Base-by-base conservation (phyloP, 805 yeast genomes). In the Schizosaccharomyces octosporus region DNA sequence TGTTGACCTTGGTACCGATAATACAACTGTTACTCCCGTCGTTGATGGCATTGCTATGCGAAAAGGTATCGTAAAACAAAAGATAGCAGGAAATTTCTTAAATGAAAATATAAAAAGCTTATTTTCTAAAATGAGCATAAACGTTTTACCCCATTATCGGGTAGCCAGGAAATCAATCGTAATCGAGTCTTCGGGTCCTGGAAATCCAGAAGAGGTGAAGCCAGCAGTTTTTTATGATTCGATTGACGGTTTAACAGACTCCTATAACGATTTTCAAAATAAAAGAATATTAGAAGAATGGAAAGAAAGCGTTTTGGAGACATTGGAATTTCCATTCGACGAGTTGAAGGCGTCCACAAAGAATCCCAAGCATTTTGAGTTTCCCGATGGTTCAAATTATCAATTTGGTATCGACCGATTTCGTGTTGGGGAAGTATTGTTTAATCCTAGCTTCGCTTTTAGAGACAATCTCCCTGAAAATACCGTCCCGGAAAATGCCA, bases 1-100 rank as follows among this genome's bases (percentile, higher is more conserved):
- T 7, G 77, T 88, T 31, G 95, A 89, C 69, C 72, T 88, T 57
- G 96, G 95, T 2, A 76, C 85, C 9, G 75, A 83, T 3, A 78
- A 80, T 4, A 77, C 83, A 19, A 77, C 82, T 41, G 85, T 87
- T 9, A 84, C 93, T 0, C 94, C 95, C 9, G 78, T 87, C 31
- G 65, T 65, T 43, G 69, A 66, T 55, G 69, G 69, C 29, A 31
- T 66, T 13, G 66, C 65, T 11, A 45, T 66, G 45, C 66, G 66
- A 41, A 66, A 66, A 61, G 69, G 60, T 1, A 24, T 57, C 1
- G 13, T 57, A 3, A 57, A 57, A 31, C 60, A 57, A 31, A 5
- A 4, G n/a, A 6, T 57, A 4, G 60, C 60, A 3, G 60, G 60
- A 5, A 27, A 57, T 13, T 57, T 36, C 32, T 36, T 57, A 4